These are phyloP conservation scores for Phytophthora syringae DNA, from an alignment of 352 stramenopile species.

Conservation along the genomic window DNA sequence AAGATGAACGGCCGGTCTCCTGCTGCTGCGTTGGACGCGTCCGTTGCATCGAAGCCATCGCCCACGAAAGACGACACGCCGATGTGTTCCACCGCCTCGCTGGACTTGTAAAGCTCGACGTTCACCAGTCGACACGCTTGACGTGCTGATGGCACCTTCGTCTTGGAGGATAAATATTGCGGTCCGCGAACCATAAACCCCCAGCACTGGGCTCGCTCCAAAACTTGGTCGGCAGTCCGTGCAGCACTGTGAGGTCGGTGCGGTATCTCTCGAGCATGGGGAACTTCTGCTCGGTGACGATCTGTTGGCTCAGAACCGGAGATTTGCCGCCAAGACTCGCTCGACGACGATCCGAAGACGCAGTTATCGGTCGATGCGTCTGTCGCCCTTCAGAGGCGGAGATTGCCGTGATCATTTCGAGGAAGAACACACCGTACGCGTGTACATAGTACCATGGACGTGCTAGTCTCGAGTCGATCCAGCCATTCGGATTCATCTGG, in stretches of 20 bases:
- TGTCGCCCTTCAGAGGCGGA: constrained; percentile 29
- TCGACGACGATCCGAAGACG: constrained; percentile 18
- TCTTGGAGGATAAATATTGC: constrained; percentile 67
- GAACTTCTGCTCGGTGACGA: constrained; percentile 68
- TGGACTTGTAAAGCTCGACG: constrained; percentile 70
- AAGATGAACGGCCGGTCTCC: constrained; percentile 64
- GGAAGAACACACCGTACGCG: constrained; percentile 72
- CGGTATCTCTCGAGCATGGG: constrained; percentile 67
- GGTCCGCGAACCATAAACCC: constrained; percentile 67
- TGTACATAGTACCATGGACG: constrained; percentile 81
- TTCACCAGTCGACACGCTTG: constrained; percentile 73
- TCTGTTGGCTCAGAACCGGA: constrained; percentile 48
- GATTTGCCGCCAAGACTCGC: constrained; percentile 19
- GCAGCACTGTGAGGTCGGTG: constrained; percentile 61
- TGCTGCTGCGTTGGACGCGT: neutral
- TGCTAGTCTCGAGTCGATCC: constrained; percentile 62
- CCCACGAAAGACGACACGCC: constrained; percentile 73
- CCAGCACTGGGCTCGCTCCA: constrained; percentile 80
- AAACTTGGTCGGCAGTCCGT: constrained; percentile 72
- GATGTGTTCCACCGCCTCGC: constrained; percentile 64
- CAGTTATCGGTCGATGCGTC: constrained; percentile 35
- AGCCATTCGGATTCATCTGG: constrained; percentile 86
- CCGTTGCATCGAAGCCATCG: constrained; percentile 37
- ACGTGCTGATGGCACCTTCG: constrained; percentile 62
- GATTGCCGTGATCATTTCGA: constrained; percentile 83